Conservation (phyloP, 306 rosid genomes). For the Prinsepia uniflora region DNA sequence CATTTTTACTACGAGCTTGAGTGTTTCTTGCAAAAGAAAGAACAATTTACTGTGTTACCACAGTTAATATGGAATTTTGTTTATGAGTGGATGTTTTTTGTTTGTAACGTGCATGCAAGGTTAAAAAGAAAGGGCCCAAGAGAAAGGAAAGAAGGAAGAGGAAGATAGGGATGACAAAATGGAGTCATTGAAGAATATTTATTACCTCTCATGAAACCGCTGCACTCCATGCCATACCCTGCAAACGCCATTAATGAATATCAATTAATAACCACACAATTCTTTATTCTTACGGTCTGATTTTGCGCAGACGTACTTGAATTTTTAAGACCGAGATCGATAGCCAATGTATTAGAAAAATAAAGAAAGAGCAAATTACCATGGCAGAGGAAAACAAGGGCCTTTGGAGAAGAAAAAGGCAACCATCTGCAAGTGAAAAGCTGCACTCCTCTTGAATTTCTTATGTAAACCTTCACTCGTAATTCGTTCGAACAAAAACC, state of each 20-base stretch:
- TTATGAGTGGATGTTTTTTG: too few relatives aligned
- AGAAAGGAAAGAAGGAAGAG: background rate
- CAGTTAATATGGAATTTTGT: too few relatives aligned
- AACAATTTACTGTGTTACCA: too few relatives aligned
- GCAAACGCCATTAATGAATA: constrained; percentile 32
- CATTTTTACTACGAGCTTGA: too few relatives aligned
- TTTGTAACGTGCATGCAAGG: too few relatives aligned
- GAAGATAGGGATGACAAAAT: too few relatives aligned
- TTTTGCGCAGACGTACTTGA: too few relatives aligned
- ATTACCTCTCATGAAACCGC: constrained; percentile 92
- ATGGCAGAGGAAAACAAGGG: constrained; percentile 82
- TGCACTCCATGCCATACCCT: constrained; percentile 98
- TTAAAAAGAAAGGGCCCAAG: background rate
- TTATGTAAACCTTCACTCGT: constrained; percentile 45
- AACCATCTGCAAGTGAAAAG: constrained; percentile 84
- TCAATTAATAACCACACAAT: constrained; percentile 3
- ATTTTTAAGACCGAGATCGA: too few relatives aligned
- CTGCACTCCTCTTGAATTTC: constrained; percentile 61
- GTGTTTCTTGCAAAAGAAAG: background rate
- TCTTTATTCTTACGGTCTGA: too few relatives aligned
- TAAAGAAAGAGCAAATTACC: constrained; percentile 30
- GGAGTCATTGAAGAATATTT: constrained; percentile 31
- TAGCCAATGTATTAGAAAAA: too few relatives aligned
- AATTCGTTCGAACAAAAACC: background rate
- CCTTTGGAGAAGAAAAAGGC: constrained; percentile 62